Evolutionary conservation across 768 basidiomycete species (phyloP).

Genomic region (Gautieria morchelliformis): DNA sequence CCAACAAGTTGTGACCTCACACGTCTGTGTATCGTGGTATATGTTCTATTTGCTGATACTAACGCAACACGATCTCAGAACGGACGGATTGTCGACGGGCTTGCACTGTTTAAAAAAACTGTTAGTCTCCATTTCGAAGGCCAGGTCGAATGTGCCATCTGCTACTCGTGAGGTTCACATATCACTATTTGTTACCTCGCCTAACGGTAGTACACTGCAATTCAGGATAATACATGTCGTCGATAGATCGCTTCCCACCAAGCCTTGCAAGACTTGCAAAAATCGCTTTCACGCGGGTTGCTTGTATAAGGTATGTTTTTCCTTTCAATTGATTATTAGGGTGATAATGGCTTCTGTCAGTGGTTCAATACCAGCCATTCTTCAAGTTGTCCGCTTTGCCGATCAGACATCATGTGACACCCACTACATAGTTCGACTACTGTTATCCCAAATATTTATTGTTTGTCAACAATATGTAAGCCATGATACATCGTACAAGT

Average conservation of each 20-base stretch:
- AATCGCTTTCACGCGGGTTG: conserved; percentile 91
- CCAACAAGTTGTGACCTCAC: conserved; percentile 81
- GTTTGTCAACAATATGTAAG: not conserved
- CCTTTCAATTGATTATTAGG: not conserved
- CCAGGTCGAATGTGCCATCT: conserved; percentile 93
- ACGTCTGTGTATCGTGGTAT: conserved; percentile 42
- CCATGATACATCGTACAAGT: not conserved
- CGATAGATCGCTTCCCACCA: conserved; percentile 80
- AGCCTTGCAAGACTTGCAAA: conserved; percentile 90
- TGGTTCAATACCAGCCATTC: conserved; percentile 89
- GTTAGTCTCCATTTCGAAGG: conserved; percentile 90
- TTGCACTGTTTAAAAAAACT: conserved; percentile 89
- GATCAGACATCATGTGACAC: conserved; percentile 52
- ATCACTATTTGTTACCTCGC: not conserved
- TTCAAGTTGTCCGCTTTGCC: conserved; percentile 84
- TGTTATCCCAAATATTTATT: not conserved
- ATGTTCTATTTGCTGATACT: not conserved
- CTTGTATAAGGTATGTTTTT: conserved; percentile 64
- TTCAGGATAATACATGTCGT: conserved; percentile 80
- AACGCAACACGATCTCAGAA: conserved; percentile 40
- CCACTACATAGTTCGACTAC: not conserved
- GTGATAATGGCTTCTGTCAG: conserved; percentile 25
- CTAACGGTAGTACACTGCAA: not conserved
- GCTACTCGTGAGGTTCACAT: conserved; percentile 61
- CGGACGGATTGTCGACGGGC: conserved; percentile 79